Base-by-base conservation (phyloP, 768 basidiomycete genomes). In the Chiua virens region DNA sequence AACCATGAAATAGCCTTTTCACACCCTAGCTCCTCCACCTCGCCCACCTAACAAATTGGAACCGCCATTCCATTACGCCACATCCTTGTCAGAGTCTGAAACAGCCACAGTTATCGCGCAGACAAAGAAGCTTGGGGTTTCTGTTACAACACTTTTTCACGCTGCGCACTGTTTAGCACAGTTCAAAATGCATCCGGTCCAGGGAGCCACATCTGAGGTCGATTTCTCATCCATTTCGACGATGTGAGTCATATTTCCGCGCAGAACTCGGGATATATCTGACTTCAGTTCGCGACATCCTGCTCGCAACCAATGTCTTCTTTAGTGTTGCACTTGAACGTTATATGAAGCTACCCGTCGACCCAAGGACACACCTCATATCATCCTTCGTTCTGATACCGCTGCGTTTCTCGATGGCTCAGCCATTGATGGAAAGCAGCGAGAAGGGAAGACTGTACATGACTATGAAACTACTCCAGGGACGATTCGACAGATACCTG, bases 111-210 rank as follows among this genome's bases (percentile, higher is more conserved):
- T 65, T 3, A 22, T 54, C 18, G 45, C 49, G 14, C 43, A 43
- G 41, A 20, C 57, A 10, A 61, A 53, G 17, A 42, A 43, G 27
- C 15, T 51, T 7, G 56, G 62, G 1, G 37, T 58, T 20, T 43
- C 63, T 1, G 23, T 59, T 21, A 48, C 63, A 2, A 11, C 46
- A 10, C 35, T 67, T 17, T 56, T 67, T 30, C 51, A 62, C 2
- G 65, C 64, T 8, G 62, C 64, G 18, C 50, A 62, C 17, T 56
- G 50, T 20, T 44, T 65, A 37, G 65, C 60, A 0, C 49, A 57
- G 36, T 44, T 59, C 51, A 61, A 53, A 49, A 55, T 61, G 57
- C 59, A 62, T 42, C 60, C 60, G 4, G 18, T 45, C n/a, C 45
- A 45, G 11, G 56, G 22, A 22, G 15, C 41, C 9, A 15, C 6